phyloP scores from a whole-genome alignment of 2,329 filamentous ascomycete genomes.

The Nigrospora osmanthi region DNA sequence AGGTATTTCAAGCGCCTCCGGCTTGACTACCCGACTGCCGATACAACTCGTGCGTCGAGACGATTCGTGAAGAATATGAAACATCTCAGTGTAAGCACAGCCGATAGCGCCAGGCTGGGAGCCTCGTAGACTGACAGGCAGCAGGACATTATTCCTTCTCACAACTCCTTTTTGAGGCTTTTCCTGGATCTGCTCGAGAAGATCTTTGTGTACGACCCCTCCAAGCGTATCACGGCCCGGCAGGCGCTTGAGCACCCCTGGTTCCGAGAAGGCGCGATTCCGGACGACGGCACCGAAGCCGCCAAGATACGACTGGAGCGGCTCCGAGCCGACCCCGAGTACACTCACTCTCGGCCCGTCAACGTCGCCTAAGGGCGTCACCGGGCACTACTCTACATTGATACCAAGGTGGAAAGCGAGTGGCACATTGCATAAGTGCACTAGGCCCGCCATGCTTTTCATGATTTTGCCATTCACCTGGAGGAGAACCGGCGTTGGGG shows the following conservation, averaged over 20 bases:
- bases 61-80: constrained; percentile 70
- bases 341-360: constrained; percentile 9
- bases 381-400: constrained; percentile 6
- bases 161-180: constrained; percentile 49
- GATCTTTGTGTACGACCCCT: constrained; percentile 63
- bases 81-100: constrained; percentile 45
- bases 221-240: constrained; percentile 58
- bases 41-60: constrained; percentile 56
- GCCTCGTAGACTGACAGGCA: constrained; percentile 13
- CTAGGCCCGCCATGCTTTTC: background rate
- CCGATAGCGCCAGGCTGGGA: background rate
- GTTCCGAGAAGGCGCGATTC: constrained; percentile 56
- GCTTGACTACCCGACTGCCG: constrained; percentile 56
- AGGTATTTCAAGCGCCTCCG: constrained; percentile 61
- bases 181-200: constrained; percentile 58
- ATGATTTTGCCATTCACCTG: background rate
- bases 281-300: constrained; percentile 62
- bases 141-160: constrained; percentile 58
- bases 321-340: constrained; percentile 33
- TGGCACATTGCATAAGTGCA: constrained; percentile 1
- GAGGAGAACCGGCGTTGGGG: constrained; percentile 1
- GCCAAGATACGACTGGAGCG: constrained; percentile 53
- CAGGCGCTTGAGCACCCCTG: constrained; percentile 59
- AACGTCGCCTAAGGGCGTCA: background rate
- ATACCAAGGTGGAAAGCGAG: constrained; percentile 3